Percentiles rank a stretch among this genome's conserved stretches.
phyloP scores from a whole-genome alignment of 2,329 filamentous ascomycete genomes.

The Penicillium sp. region DNA sequence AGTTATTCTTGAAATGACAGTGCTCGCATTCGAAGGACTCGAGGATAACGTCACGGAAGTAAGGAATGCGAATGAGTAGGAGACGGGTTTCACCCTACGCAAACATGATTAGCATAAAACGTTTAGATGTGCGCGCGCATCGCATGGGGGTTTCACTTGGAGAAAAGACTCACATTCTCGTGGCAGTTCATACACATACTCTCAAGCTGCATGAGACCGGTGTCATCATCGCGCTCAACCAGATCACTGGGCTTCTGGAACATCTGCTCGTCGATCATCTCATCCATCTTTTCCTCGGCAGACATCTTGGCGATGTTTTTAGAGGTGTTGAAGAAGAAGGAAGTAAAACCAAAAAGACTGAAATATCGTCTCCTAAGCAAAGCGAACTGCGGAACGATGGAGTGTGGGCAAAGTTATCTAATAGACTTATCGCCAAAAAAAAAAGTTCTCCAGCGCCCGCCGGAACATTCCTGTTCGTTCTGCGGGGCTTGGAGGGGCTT shows the following conservation, averaged over 20 bases:
- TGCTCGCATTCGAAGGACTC: constrained; percentile 95
- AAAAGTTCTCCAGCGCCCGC: constrained; percentile 21
- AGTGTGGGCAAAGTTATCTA: constrained; percentile 1
- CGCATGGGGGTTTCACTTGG: background rate
- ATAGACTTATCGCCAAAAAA: constrained; percentile 17
- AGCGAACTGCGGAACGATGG: background rate
- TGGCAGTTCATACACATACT: constrained; percentile 85
- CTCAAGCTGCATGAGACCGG: constrained; percentile 53
- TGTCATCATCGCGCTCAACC: constrained; percentile 40
- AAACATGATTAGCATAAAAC: constrained; percentile 9
- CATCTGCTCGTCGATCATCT: constrained; percentile 21
- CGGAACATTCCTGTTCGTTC: constrained; percentile 33
- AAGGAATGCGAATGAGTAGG: constrained; percentile 88
- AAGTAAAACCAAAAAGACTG: background rate
- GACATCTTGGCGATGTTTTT: constrained; percentile 27
- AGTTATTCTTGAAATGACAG: constrained; percentile 86
- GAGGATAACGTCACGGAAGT: constrained; percentile 95
- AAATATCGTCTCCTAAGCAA: background rate
- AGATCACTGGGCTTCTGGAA: constrained; percentile 41
- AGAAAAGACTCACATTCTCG: constrained; percentile 61
- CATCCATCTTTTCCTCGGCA: constrained; percentile 19
- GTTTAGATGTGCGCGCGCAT: background rate
- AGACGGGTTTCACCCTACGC: constrained; percentile 75
- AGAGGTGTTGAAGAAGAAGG: background rate
- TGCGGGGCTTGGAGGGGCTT: constrained; percentile 20